phyloP scores from a whole-genome alignment of 305 asterid genomes.

The Fraxinus floribunda region DNA sequence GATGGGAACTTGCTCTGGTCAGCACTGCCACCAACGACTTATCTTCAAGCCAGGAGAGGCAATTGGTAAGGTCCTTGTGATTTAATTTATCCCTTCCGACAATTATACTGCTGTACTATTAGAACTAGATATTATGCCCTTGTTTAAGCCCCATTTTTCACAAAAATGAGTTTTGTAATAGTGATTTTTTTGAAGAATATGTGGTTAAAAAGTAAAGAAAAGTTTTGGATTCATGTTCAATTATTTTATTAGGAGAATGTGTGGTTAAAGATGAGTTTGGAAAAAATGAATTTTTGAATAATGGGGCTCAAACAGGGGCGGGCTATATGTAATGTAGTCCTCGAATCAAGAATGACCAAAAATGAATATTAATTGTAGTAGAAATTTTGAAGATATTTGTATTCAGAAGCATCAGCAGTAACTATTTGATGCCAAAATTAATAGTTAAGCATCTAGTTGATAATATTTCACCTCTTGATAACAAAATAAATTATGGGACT shows the following conservation, averaged over 20 bases:
- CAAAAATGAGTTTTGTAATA: too few species aligned
- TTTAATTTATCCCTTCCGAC: background rate
- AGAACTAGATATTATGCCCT: background rate
- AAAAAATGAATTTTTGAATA: too few species aligned
- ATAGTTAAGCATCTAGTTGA: background rate
- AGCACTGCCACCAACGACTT: slow-evolving; percentile 78
- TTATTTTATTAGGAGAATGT: too few species aligned
- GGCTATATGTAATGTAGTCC: background rate
- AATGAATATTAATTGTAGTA: background rate
- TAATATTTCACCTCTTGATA: background rate
- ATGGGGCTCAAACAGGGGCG: too few species aligned
- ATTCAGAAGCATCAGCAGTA: too few species aligned
- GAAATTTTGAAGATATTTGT: background rate
- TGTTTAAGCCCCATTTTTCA: too few species aligned
- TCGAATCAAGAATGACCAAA: background rate
- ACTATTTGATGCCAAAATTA: background rate
- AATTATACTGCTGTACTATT: background rate
- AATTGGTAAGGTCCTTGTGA: slow-evolving; percentile 51
- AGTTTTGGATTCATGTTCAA: too few species aligned
- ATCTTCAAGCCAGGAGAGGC: slow-evolving; percentile 76
- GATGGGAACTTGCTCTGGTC: slow-evolving; percentile 44
- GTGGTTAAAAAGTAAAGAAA: too few species aligned
- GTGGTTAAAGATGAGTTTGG: too few species aligned
- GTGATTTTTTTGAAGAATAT: too few species aligned
- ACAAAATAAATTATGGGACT: background rate